These are phyloP conservation scores for Cymbopogon flexuosus DNA, from an alignment of 202 grass and related monocot species.

Conservation along the genomic window DNA sequence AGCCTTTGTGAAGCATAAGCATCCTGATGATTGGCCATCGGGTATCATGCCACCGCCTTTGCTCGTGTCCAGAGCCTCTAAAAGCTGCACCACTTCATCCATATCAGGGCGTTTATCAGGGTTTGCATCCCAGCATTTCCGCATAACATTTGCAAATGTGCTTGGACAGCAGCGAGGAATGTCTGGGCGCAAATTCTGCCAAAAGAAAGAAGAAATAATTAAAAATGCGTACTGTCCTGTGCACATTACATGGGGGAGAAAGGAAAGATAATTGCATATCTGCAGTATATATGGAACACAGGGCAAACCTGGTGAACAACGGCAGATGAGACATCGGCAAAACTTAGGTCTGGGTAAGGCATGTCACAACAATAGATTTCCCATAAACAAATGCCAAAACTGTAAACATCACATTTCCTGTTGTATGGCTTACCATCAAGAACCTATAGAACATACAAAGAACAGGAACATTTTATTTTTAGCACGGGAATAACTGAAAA, in stretches of 20 bases:
- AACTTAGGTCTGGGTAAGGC: conserved; percentile 92
- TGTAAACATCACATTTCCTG: conserved; percentile 93
- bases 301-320: conserved; percentile 77
- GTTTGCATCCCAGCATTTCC: conserved; percentile 84
- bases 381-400: conserved; percentile 97
- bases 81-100: conserved; percentile 82
- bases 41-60: conserved; percentile 96
- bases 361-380: conserved; percentile 99
- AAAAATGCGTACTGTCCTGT: not conserved
- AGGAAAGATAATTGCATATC: not conserved
- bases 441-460: conserved; percentile 48
- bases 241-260: not conserved
- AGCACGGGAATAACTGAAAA: not conserved
- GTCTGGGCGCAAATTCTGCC: conserved; percentile 84
- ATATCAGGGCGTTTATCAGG: conserved; percentile 84
- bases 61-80: conserved; percentile 82
- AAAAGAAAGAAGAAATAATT: not conserved
- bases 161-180: conserved; percentile 80
- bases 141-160: conserved; percentile 67
- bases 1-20: conserved; percentile 65
- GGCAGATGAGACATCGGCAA: conserved; percentile 82
- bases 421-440: conserved; percentile 97
- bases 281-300: not conserved
- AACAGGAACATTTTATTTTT: conserved; percentile 9
- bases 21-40: conserved; percentile 51